Evolutionary conservation across 176 grass and related monocot species (phyloP).

Genomic region (Alopecurus myosuroides): DNA sequence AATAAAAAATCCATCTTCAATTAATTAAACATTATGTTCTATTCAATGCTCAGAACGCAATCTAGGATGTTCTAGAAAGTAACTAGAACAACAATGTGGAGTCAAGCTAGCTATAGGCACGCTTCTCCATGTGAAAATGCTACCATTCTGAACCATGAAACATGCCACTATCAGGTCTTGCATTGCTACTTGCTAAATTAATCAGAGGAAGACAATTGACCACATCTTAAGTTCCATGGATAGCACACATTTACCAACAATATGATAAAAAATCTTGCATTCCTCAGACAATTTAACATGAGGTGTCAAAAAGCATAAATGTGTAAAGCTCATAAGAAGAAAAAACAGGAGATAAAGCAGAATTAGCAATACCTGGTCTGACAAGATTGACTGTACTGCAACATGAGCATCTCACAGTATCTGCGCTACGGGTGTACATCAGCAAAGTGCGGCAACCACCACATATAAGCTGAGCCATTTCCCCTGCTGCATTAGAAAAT

Average conservation of each 20-base stretch:
- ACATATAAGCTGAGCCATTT: constrained; percentile 88
- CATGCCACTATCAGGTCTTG: neutral
- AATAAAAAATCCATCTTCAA: neutral
- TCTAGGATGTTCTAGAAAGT: neutral
- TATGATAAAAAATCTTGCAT: neutral
- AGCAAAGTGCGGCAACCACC: constrained; percentile 80
- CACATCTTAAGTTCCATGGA: neutral
- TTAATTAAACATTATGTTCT: neutral
- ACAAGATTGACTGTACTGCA: constrained; percentile 82
- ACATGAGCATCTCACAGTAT: constrained; percentile 85
- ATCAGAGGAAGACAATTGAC: neutral
- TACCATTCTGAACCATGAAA: neutral
- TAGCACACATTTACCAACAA: neutral
- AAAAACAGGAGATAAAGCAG: neutral
- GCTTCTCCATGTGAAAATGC: neutral
- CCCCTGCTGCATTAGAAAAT: constrained; percentile 47
- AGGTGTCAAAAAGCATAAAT: neutral
- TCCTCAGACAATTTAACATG: neutral
- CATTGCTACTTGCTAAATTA: neutral
- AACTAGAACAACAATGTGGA: neutral
- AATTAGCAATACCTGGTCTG: constrained; percentile 54
- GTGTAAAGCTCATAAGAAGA: neutral
- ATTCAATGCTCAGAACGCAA: neutral
- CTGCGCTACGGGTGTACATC: constrained; percentile 73
- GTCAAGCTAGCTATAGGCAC: neutral